Conservation (phyloP, 2,329 filamentous ascomycete genomes). For the Hymenoscyphus scutula region DNA sequence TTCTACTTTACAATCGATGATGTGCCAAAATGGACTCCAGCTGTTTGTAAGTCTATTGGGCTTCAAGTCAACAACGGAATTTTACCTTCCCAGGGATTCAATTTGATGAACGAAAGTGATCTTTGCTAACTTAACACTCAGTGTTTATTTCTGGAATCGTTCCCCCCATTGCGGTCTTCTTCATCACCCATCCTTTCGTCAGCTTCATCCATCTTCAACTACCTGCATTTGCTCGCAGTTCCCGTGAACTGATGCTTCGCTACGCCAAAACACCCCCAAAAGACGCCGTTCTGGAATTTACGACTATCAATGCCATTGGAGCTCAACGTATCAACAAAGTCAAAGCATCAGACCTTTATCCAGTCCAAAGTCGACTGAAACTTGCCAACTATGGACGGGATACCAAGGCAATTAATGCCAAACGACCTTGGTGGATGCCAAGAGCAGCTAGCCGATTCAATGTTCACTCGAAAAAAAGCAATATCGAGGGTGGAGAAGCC, state of each 20-base stretch:
- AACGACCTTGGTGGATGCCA: constrained; percentile 33
- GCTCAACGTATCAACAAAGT: constrained; percentile 36
- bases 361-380: constrained; percentile 30
- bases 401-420: constrained; percentile 24
- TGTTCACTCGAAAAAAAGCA: constrained; percentile 29
- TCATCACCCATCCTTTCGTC: constrained; percentile 68
- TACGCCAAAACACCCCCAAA: constrained; percentile 49
- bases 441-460: constrained; percentile 31
- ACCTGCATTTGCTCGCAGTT: constrained; percentile 62
- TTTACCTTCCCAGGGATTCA: background rate
- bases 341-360: constrained; percentile 30
- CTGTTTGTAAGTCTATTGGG: constrained; percentile 23
- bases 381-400: constrained; percentile 35
- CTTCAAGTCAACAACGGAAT: background rate
- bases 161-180: constrained; percentile 63
- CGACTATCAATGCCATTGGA: constrained; percentile 42
- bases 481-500: constrained; percentile 25
- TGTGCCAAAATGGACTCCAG: constrained; percentile 31
- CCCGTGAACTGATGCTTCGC: constrained; percentile 52
- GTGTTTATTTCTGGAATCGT: constrained; percentile 60
- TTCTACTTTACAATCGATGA: constrained; percentile 30
- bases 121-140: constrained; percentile 15
- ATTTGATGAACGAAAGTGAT: background rate
- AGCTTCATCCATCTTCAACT: constrained; percentile 68
- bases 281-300: constrained; percentile 40